These are phyloP conservation scores for Sugiyamaella qingdaonensis DNA, from an alignment of 805 yeast genomes.

Conservation along the genomic window DNA sequence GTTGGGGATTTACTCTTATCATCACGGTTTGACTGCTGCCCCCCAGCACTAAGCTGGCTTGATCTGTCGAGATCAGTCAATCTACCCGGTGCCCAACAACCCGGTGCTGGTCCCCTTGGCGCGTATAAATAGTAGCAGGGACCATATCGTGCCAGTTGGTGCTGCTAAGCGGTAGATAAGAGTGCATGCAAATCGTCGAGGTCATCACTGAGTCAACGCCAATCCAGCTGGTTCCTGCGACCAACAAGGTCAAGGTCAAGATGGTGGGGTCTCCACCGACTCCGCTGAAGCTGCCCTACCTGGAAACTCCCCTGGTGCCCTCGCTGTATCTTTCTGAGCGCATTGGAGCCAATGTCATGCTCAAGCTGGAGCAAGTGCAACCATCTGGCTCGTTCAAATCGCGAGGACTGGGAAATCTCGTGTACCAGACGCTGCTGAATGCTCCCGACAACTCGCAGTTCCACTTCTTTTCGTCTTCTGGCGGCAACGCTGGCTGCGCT, in stretches of 20 bases:
- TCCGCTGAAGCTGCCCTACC: conserved; percentile 21
- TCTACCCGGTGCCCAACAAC: conserved; percentile 3
- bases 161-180: background rate
- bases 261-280: conserved; percentile 1
- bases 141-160: background rate
- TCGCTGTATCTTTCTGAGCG: conserved; percentile 73
- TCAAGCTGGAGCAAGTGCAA: conserved; percentile 80
- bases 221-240: background rate
- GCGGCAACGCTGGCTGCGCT: conserved; percentile 97
- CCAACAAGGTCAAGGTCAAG: background rate
- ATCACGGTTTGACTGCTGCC: too few relatives aligned
- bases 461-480: conserved; percentile 79
- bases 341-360: conserved; percentile 61
- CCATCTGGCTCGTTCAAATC: conserved; percentile 93
- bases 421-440: conserved; percentile 49
- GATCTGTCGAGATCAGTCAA: background rate
- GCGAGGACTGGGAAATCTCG: conserved; percentile 92
- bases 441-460: conserved; percentile 39
- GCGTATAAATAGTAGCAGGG: background rate
- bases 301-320: conserved; percentile 69
- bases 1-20: too few relatives aligned
- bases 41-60: too few relatives aligned
- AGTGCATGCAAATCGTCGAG: background rate
- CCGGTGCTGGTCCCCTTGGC: background rate
- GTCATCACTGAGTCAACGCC: background rate